Base-by-base conservation (phyloP, 257 asterid species). In the Fraxinus excelsior region DNA sequence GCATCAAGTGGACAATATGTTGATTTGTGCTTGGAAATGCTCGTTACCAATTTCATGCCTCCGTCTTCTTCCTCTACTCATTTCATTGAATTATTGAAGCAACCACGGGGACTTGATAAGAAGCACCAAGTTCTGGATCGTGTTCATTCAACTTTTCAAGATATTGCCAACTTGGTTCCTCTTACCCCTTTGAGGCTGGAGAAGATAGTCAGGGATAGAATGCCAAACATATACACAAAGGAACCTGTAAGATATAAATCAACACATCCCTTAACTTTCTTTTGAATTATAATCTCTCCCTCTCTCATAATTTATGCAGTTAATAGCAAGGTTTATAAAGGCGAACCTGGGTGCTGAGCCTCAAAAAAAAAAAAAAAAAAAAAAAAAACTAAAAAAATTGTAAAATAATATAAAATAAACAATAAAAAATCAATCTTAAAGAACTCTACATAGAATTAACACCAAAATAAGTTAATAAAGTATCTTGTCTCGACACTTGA, bases 11-110 rank as follows among this genome's bases (percentile, higher is more conserved):
- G 97, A 73, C 85, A 84, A 42, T 86, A 78, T 83, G 79, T 93
- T 67, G 97, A 96, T 79, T 78, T 88, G 80, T 96, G 98, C 88
- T 86, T 96, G 91, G 91, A 89, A 68, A 84, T 87, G 92, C 97
- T 96, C 74, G 98, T 96, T 26, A 53, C 78, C 76, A 93, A 93
- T 88, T 96, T 96, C 86, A 71, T 79, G 81, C 98, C 99, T 1
- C 99, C 90, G 0, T 11, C 70, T 23, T 62, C 67, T 60, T 60
- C 64, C 37, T 26, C 71, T 35, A 68, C 83, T 62, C 72, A 85
- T 83, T 87, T 84, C 76, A 6, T 84, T 67, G 83, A 84, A 32
- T 78, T 75, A 23, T 77, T 90, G 86, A 91, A 86, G 89, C 84
- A 86, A 76, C 90, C 51, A 42, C 18, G 51, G 51, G 51, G 51